Base-by-base conservation (phyloP, 768 basidiomycete genomes). In the Tephrocybe sp. region DNA sequence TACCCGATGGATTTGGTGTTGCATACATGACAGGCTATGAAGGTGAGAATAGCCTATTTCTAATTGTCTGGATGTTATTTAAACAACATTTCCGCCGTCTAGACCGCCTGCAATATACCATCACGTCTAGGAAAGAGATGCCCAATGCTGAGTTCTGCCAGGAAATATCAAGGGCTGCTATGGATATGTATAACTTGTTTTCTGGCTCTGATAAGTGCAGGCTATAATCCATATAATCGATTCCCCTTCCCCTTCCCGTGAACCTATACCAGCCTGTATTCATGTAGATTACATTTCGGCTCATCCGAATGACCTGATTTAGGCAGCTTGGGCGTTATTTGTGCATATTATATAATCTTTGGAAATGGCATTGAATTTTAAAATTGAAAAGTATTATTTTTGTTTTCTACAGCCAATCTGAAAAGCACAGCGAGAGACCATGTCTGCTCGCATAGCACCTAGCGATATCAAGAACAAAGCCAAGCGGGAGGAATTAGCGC, bases 11-110 rank as follows among this genome's bases (percentile, higher is more conserved):
- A 1, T 98, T 95, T 63, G 95, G 95, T 30, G 87, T 98, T 26
- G 88, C 92, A 11, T 98, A 98, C 63, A 85, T 92, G 80, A 94
- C 94, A n/a, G 89, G 90, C 34, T 87, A 82, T 60, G 82, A 89
- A 56, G 84, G 87, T 86, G 51, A 48, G 79, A 65, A 14, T 7
- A 14, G 22, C 16, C 33, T 17, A 34, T 10, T 20, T 33, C 23
- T n/a, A 42, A 7, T 17, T 12, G 55, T 52, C 33, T 12, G 32
- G 50, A 51, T 51, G 20, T 26, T 16, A 23, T 20, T 33, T 33
- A 7, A 48, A 45, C 30, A 11, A n/a, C 16, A 38, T 22, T 33
- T 42, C 22, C 13, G 12, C 23, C 36, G 39, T 30, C 2, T 46
- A 91, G 88, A 93, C 67, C 82, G 78, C 55, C 71, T 98, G 36